Percentiles rank a stretch among this genome's conserved stretches.
Evolutionary conservation across 2,329 filamentous ascomycete genomes (phyloP).

Genomic region (Fusarium sp.): DNA sequence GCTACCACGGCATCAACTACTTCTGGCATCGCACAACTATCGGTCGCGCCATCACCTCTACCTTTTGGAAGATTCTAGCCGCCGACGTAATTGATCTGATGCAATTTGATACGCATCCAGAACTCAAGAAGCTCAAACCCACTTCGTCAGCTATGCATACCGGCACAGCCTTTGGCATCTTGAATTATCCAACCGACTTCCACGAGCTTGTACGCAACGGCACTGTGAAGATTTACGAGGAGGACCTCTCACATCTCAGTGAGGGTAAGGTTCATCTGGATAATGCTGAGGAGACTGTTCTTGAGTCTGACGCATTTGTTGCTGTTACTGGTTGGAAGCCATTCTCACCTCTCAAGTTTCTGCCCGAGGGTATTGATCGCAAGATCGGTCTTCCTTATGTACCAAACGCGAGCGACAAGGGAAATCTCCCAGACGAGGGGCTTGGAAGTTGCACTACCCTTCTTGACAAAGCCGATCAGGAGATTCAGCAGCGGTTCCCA

Average conservation of each 20-base stretch:
- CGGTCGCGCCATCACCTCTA: neutral
- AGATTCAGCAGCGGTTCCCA: neutral
- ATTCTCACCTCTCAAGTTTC: neutral
- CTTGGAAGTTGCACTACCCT: neutral
- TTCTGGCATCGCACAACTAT: slow-evolving; percentile 1
- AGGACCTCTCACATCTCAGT: slow-evolving; percentile 58
- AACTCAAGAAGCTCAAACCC: slow-evolving; percentile 55
- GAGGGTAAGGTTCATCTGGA: slow-evolving; percentile 56
- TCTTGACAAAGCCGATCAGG: accelerated
- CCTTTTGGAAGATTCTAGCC: slow-evolving; percentile 62
- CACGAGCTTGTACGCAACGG: slow-evolving; percentile 63
- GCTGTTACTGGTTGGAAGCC: slow-evolving; percentile 65
- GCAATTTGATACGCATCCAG: slow-evolving; percentile 57
- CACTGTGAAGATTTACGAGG: slow-evolving; percentile 59
- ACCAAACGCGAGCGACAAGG: accelerated
- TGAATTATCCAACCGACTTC: slow-evolving; percentile 64
- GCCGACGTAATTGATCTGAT: slow-evolving; percentile 59
- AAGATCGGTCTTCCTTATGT: neutral
- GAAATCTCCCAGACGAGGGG: neutral
- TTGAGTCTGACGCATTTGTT: slow-evolving; percentile 60
- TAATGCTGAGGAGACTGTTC: slow-evolving; percentile 48
- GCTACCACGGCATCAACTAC: neutral
- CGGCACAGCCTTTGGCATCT: slow-evolving; percentile 63
- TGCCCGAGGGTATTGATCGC: neutral
- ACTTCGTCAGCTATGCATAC: slow-evolving; percentile 59